Evolutionary conservation across 169 alveolate genomes (phyloP).

Genomic region (Eimeria necatrix): DNA sequence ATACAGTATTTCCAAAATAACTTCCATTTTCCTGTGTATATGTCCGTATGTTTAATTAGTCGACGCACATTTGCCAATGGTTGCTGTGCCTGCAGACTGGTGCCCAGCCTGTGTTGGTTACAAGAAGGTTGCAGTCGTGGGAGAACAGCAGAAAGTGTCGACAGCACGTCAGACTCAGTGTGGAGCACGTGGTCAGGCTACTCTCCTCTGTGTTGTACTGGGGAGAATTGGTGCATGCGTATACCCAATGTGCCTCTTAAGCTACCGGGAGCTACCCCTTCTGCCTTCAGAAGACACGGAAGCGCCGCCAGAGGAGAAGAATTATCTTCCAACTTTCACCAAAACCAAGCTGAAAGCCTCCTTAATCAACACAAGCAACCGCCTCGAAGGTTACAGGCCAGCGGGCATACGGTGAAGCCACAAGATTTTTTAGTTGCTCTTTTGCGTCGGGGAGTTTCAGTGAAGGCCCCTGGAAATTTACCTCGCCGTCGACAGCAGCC

Average conservation of each 20-base stretch:
- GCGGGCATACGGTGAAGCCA: neutral
- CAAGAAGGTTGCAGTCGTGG: constrained; percentile 38
- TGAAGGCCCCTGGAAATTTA: neutral
- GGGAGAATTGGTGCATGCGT: constrained; percentile 59
- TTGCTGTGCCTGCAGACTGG: neutral
- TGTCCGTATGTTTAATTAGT: no score
- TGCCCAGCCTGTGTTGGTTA: constrained; percentile 69
- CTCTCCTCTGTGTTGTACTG: constrained; percentile 44
- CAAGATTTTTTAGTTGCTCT: neutral
- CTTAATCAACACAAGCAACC: neutral
- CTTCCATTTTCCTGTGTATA: no score
- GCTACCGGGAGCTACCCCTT: neutral
- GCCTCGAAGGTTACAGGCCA: neutral
- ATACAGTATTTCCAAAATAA: no score
- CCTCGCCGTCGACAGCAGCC: neutral
- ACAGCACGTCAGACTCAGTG: neutral
- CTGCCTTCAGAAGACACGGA: neutral
- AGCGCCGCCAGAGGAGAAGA: neutral
- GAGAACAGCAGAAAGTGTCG: neutral
- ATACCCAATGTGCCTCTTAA: constrained; percentile 1
- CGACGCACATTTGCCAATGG: neutral
- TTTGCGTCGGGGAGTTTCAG: constrained; percentile 71
- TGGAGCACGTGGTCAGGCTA: constrained; percentile 74
- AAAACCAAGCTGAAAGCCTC: neutral
- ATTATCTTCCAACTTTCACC: neutral